These are phyloP conservation scores for Fusarium caatingaense DNA, from an alignment of 2,329 filamentous ascomycete species.

Conservation along the genomic window DNA sequence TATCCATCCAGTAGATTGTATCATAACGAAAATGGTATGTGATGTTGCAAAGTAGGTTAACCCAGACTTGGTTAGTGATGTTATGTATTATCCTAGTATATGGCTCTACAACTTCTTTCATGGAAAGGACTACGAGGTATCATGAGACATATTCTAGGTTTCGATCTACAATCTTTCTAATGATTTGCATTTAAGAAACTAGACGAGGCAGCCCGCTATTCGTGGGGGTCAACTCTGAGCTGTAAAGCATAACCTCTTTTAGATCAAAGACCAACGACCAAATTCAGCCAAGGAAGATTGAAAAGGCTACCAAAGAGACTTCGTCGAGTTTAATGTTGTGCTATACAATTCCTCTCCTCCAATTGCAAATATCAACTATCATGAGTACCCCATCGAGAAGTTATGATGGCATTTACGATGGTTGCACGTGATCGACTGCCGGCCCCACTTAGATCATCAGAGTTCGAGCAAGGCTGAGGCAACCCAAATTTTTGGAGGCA, in stretches of 20 bases:
- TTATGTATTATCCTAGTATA: neutral
- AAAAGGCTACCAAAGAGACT: neutral
- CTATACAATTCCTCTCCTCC: no score
- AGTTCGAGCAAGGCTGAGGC: constrained; percentile 30
- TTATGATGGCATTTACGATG: neutral
- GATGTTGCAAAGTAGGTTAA: neutral
- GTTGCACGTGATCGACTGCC: neutral
- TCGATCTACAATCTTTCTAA: neutral
- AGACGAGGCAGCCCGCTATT: neutral
- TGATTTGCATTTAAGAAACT: neutral
- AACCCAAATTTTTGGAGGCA: constrained; percentile 7
- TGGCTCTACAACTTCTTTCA: neutral
- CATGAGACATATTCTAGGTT: neutral
- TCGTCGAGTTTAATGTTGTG: no score
- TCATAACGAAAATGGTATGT: neutral
- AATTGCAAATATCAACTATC: neutral
- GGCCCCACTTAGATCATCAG: neutral
- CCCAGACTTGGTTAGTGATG: neutral
- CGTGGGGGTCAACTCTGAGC: neutral
- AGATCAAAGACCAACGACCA: neutral
- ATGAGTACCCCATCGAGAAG: neutral
- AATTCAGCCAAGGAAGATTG: neutral
- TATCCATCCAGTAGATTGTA: neutral
- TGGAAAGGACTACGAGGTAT: neutral
- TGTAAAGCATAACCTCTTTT: neutral